Evolutionary conservation across 176 grass and related monocot species (phyloP).

Genomic region (Zea mays): Zm-B73-REFERENCE-NAM-5.0 NC_050097.1:179635001-179635500

Average conservation of each 20-base stretch:
- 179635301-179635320: slow-evolving; percentile 64
- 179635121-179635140: background rate
- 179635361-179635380: slow-evolving; percentile 82
- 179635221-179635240: background rate
- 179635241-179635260: background rate
- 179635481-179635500: slow-evolving; percentile 94
- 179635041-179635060: background rate
- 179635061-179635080: background rate
- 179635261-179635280: slow-evolving; percentile 29
- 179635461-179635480: slow-evolving; percentile 68
- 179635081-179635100: background rate
- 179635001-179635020: background rate
- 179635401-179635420: background rate
- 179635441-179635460: slow-evolving; percentile 38
- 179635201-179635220: background rate
- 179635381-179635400: background rate
- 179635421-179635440: background rate
- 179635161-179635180: background rate
- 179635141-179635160: background rate
- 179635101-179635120: background rate
- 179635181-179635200: background rate
- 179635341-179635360: slow-evolving; percentile 98
- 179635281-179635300: slow-evolving; percentile 82
- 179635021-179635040: background rate
- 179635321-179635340: slow-evolving; percentile 93